Conservation (phyloP, 768 basidiomycete species). For the Naematelia aurantialba region DNA sequence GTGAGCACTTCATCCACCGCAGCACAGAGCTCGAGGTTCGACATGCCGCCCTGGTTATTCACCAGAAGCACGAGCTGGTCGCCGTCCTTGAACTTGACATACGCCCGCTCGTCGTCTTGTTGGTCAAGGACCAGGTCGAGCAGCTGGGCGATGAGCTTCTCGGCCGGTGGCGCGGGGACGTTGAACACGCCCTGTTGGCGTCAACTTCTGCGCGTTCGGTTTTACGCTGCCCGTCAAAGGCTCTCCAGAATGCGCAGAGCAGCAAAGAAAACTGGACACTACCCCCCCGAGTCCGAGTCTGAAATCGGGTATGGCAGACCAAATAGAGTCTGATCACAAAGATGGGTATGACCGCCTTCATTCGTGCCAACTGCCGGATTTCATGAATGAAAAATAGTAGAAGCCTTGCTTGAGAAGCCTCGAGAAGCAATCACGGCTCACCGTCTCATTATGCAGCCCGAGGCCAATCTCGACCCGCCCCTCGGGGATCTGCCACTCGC, state of each 20-base stretch:
- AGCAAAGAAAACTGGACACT: neutral
- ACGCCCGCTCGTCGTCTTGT: slow-evolving; percentile 65
- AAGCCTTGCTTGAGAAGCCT: no score
- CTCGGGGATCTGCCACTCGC: slow-evolving; percentile 56
- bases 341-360: no score
- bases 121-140: slow-evolving; percentile 67
- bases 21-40: slow-evolving; percentile 72
- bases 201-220: neutral
- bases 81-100: slow-evolving; percentile 41
- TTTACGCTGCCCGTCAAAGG: neutral
- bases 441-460: slow-evolving; percentile 86
- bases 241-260: neutral
- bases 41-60: slow-evolving; percentile 83
- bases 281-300: no score
- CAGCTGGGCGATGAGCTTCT: slow-evolving; percentile 66
- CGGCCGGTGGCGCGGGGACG: slow-evolving; percentile 60
- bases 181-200: slow-evolving; percentile 41
- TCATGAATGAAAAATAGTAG: no score
- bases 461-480: slow-evolving; percentile 78
- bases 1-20: slow-evolving; percentile 60
- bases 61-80: slow-evolving; percentile 63
- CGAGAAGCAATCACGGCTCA: slow-evolving; percentile 53
- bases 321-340: no score
- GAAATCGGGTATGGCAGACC: no score
- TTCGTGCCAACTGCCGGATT: no score